Evolutionary conservation across 176 grass and related monocot species (phyloP), one percentile per base, ranked within the genome.

Genomic region (Microstegium vimineum): DNA sequence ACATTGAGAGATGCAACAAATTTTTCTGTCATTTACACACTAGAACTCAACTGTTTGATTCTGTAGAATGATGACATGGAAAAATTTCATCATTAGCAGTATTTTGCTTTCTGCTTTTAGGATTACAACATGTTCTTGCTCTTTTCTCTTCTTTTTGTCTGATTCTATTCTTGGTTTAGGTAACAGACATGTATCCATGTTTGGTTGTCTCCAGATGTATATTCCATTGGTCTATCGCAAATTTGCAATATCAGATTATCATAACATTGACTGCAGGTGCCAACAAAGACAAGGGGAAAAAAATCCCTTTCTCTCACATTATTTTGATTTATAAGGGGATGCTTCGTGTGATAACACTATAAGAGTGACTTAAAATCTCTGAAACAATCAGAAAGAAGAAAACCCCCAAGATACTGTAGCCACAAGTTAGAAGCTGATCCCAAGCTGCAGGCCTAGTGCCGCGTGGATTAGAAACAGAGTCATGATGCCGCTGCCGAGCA

Each of bases 401-500:
- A 83, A 72, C 27, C 51, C 51, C 51, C 34, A 8, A 28, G 57
- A 45, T 18, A 10, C 22, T 26, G 4, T 40, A 36, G 27, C 34
- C 31, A 43, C 9, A 52, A 74, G 11, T 75, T 87, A 92, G 69
- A 97, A 98, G 18, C 88, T 89, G 73, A 93, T 80, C 35, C 95
- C 90, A 47, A 98, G 90, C 71, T 93, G 89, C 60, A 98, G 82
- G 18, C 95, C 92, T 38, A 91, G 76, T 11, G 92, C 92, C 13
- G 90, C 85, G 60, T 98, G 95, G 76, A 98, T 82, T 42, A 98
- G 85, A 60, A 98, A 95, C 14, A 95, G 79, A 30, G 92, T 98
- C 95, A 93, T 93, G 79, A 95, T 98, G 78, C 95, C 89, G 43
- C 95, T 93, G 68, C 93, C 95, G 49, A 98, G 95, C 1, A 98